Base-by-base conservation (phyloP, 1,284 basidiomycete genomes). In the Melampsora larici-populina region DNA sequence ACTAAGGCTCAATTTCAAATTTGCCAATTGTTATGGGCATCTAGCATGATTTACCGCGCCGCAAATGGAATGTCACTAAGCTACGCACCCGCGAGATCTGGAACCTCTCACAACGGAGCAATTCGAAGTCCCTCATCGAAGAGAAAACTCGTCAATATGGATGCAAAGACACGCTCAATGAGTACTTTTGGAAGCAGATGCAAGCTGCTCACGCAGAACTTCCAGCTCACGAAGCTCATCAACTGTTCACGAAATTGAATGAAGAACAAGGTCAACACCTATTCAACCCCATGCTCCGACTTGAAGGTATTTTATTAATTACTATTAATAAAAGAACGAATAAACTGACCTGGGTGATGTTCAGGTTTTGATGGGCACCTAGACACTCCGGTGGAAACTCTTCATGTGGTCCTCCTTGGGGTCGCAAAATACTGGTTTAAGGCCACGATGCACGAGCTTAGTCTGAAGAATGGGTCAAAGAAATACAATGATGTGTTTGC, bases 391-490 rank as follows among this genome's bases (percentile, higher is more conserved):
- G 83, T 85, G 1, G 83, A 86, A 78, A 82, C 85, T 7, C 80
- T 86, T 0, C 85, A 85, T 80, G 83, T 84, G 0, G 78, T 85
- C 8, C 80, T 85, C 0, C 81, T 85, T 0, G 85, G 85, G 0
- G 81, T 85, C 55, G 81, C 85, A 11, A 86, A 86, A 79, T 85
- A 86, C 68, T 81, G 85, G 40, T 86, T 85, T 84, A 79, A 82
- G 0, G 84, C 86, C 78, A 81, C 81, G 0, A 80, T 85, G 0
- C 62, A 78, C 7, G 75, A 79, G 2, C 80, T 80, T 11, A 81
- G 78, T 40, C 58, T 74, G 3, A 49, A 71, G 7, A 2, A 66
- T 26, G 24, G 33, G 78, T 13, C 81, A 81, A 70, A 64, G 78
- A n/a, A n/a, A n/a, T n/a, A n/a, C n/a, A n/a, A n/a, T 11, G 40